Percentiles rank a stretch among this genome's conserved stretches.
phyloP scores from a whole-genome alignment of 2,329 filamentous ascomycete species.

The Ophiostoma australiae region DNA sequence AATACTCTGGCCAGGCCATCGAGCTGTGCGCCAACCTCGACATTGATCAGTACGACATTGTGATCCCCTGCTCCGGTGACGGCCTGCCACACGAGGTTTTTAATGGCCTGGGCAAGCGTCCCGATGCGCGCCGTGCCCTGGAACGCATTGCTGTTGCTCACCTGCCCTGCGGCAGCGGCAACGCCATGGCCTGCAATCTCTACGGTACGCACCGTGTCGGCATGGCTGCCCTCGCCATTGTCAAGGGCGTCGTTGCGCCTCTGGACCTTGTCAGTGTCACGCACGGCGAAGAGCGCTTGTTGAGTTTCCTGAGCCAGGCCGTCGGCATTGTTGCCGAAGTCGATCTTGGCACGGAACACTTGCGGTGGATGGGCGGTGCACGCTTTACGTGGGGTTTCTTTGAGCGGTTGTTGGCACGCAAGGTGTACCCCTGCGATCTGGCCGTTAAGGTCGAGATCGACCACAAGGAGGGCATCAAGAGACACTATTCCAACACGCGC shows the following conservation, averaged over 20 bases:
- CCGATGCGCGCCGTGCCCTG: constrained; percentile 70
- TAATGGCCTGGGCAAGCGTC: constrained; percentile 76
- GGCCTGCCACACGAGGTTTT: constrained; percentile 90
- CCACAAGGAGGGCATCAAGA: constrained; percentile 67
- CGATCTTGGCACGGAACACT: constrained; percentile 82
- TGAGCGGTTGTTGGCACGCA: constrained; percentile 68
- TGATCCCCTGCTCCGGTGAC: constrained; percentile 87
- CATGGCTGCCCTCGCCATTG: constrained; percentile 71
- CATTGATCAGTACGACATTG: constrained; percentile 73
- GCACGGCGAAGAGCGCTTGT: constrained; percentile 65
- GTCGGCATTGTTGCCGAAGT: constrained; percentile 86
- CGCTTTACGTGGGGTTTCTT: constrained; percentile 83
- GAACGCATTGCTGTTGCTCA: constrained; percentile 75
- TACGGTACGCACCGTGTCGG: constrained; percentile 74
- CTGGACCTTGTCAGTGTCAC: constrained; percentile 85
- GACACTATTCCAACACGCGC: constrained; percentile 52
- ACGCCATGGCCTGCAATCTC: constrained; percentile 86
- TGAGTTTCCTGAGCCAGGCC: constrained; percentile 88
- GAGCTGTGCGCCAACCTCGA: constrained; percentile 72
- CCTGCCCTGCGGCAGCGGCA: constrained; percentile 88
- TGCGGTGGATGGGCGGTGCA: constrained; percentile 86
- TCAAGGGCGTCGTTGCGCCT: constrained; percentile 81
- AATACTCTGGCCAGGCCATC: constrained; percentile 68
- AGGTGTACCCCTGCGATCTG: constrained; percentile 82
- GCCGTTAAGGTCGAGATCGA: constrained; percentile 77